These are phyloP conservation scores for Globisporangium paroecandrum DNA, from an alignment of 352 stramenopile genomes.

Conservation along the genomic window DNA sequence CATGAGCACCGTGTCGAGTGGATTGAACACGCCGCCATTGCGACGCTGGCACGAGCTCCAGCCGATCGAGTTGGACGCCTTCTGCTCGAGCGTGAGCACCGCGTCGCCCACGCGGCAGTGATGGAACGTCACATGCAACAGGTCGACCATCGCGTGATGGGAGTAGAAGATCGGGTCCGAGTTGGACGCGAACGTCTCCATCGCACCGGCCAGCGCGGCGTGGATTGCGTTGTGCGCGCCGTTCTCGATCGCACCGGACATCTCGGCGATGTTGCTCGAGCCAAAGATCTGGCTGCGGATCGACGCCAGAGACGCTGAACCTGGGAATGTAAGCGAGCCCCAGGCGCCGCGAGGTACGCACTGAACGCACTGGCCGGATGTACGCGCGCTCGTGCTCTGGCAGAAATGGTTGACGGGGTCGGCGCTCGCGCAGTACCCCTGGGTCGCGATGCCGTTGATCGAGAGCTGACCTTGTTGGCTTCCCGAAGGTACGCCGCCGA, in stretches of 20 bases:
- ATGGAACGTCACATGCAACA: conserved; percentile 51
- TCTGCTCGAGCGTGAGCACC: conserved; percentile 27
- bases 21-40: conserved; percentile 9
- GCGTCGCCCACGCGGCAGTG: conserved; percentile 38
- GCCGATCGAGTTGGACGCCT: conserved; percentile 22
- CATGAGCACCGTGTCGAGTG: conserved; percentile 24
- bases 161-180: conserved; percentile 60
- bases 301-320: conserved; percentile 30
- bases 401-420: conserved; percentile 46
- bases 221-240: conserved; percentile 58
- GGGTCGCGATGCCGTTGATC: conserved; percentile 26
- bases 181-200: conserved; percentile 46
- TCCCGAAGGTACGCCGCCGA: conserved; percentile 27
- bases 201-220: conserved; percentile 33
- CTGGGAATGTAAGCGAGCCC: conserved; percentile 26
- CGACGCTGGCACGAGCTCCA: conserved; percentile 19
- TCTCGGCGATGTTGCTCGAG: conserved; percentile 26
- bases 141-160: conserved; percentile 47
- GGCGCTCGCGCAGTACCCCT: conserved; percentile 33
- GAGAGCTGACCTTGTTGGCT: conserved; percentile 18
- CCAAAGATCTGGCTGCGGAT: conserved; percentile 50
- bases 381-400: conserved; percentile 24
- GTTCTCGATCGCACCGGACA: conserved; percentile 26
- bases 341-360: conserved; percentile 35
- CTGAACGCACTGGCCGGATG: conserved; percentile 26